Evolutionary conservation across 192 early-diverging fungal species (phyloP), one percentile per base, ranked within the genome.

Genomic region (Coemansia sp.): DNA sequence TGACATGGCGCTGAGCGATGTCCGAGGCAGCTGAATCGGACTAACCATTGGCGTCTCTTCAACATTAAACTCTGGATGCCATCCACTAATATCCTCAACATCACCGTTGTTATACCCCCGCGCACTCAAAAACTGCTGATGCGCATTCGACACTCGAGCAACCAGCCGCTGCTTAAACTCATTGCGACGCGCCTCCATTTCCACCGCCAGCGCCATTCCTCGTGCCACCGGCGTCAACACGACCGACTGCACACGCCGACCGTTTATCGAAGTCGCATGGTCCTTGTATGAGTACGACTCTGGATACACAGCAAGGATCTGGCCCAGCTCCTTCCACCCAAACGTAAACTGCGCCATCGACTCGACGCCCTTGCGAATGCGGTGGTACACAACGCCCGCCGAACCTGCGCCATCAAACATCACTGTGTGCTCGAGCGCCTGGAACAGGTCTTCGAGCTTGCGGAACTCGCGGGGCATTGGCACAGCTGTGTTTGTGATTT

Each of bases 281-380:
- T 79, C 68, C 25, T 44, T 56, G 50, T 64, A 62, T 6, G 23
- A 56, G 63, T 86, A 88, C 6, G 81, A 60, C 15, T 82, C 81
- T 4, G 85, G 85, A 44, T 71, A 85, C 1, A 88, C 57, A 1
- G 78, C 68, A 2, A 79, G 57, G 31, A 88, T 83, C 65, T 86
- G 83, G 19, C 72, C 83, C 49, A 88, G 64, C 53, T 84, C 70
- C 12, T 37, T 19, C 65, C 82, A 65, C 26, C 74, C 74, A 70
- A 88, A 88, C 5, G 81, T 82, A 48, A 81, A 71, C 53, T 72
- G 62, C 5, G 74, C 74, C 68, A 82, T 80, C 31, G 81, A 68
- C 62, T 85, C 82, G 17, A 88, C 85, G 17, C 78, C 62, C 64
- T 81, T 81, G 28, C 76, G 68, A 20, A 83, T 53, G 40, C 72